Base-by-base conservation (phyloP, 2,329 filamentous ascomycete species). In the Conoideocrella luteorostrata region DNA sequence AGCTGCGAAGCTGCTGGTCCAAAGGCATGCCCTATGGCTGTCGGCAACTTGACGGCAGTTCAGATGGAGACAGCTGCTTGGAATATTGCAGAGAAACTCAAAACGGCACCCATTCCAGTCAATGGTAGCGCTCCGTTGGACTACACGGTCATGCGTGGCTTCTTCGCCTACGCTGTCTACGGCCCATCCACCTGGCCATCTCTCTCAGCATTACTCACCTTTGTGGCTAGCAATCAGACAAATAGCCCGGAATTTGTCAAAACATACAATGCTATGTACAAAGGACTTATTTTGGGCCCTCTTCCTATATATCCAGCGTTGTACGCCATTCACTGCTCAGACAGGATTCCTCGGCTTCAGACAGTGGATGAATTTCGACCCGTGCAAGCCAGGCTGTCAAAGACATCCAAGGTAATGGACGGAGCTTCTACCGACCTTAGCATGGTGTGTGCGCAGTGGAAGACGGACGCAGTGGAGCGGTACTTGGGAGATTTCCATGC, bases 361-460 rank as follows among this genome's bases (percentile, higher is more conserved):
- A 57, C 38, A 46, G 49, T 2, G 61, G 54, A 60, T 9, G 57
- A 57, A 4, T 49, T 63, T 12, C 12, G 50, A 2, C 52, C 56
- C 7, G 51, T 53, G 12, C 30, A 61, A 11, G 43, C 56, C 12
- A 40, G 39, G 1, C 49, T 28, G 13, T 28, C 26, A 7, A 28
- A 28, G 26, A 13, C 7, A 7, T 28, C 26, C 7, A 28, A 28
- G 26, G 59, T 22, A 48, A 50, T 36, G 26, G 51, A 1, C 51
- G 48, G n/a, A 65, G 60, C 47, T 52, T 52, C 11, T 43, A 57
- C 15, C 1, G 56, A 58, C 9, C 13, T 45, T 2, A 43, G 45
- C 22, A 49, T 61, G 40, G 38, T 43, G 2, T 71, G 68, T 50
- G 60, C 59, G 2, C 61, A 61, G 47, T 71, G 67, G 68, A 54